Evolutionary conservation across 176 grass and related monocot genomes (phyloP).

Genomic region (Triticum turgidum): DNA sequence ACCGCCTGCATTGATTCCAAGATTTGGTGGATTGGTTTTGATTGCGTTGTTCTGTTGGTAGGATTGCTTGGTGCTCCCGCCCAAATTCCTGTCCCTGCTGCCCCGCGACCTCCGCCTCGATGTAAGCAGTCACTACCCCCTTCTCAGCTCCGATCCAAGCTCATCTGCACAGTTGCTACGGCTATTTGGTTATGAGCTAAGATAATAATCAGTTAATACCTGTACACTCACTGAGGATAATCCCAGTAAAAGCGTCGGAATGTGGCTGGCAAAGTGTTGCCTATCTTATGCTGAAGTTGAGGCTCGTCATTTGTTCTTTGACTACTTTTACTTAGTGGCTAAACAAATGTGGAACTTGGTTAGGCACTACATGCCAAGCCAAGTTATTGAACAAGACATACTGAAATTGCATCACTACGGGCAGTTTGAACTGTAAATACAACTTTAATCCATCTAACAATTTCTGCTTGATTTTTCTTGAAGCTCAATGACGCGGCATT

Average conservation of each 20-base stretch:
- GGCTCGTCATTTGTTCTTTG: background rate
- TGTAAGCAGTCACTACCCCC: slow-evolving; percentile 27
- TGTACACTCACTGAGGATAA: background rate
- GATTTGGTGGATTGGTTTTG: background rate
- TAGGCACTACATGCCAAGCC: background rate
- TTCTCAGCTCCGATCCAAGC: background rate
- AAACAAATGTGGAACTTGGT: background rate
- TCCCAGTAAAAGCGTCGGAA: background rate
- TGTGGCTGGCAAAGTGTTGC: background rate
- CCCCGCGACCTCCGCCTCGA: slow-evolving; percentile 72
- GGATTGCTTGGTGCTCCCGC: slow-evolving; percentile 59
- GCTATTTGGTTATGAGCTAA: background rate
- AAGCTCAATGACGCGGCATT: slow-evolving; percentile 95
- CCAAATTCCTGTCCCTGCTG: slow-evolving; percentile 72
- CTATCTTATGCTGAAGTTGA: background rate
- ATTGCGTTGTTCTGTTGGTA: background rate
- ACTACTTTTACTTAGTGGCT: background rate
- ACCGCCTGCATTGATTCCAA: too few species aligned
- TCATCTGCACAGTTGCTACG: background rate
- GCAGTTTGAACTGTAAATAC: background rate
- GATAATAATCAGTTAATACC: background rate
- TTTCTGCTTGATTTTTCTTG: background rate
- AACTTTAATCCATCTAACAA: background rate
- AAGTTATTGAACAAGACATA: background rate
- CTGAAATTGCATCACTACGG: background rate